Conservation (phyloP, 2,329 filamentous ascomycete species). For the Neodidymelliopsis sp. region DNA sequence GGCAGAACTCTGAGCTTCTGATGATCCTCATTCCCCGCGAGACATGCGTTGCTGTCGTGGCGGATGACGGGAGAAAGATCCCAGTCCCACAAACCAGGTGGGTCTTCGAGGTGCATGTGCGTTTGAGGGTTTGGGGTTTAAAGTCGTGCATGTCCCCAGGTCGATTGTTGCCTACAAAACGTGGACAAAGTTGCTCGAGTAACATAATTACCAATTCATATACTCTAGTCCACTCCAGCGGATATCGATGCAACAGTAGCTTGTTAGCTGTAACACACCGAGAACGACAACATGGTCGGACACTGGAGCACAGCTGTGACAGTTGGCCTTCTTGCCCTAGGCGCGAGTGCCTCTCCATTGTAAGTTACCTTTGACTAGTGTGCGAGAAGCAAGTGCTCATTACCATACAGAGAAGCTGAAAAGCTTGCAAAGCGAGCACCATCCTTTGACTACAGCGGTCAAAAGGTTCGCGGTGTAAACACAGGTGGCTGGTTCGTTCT, state of each 20-base stretch:
- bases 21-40: slow-evolving; percentile 11
- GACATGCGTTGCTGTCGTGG: slow-evolving; percentile 17
- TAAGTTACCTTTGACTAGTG: slow-evolving; percentile 21
- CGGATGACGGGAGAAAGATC: slow-evolving; percentile 10
- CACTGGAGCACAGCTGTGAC: slow-evolving; percentile 34
- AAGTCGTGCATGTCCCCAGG: slow-evolving; percentile 19
- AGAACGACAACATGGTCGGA: slow-evolving; percentile 33
- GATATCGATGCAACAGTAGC: slow-evolving; percentile 19
- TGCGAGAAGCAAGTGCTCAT: neutral
- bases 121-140: slow-evolving; percentile 10
- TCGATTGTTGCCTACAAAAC: slow-evolving; percentile 8
- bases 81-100: slow-evolving; percentile 7
- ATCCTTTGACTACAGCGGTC: slow-evolving; percentile 60
- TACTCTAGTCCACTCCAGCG: slow-evolving; percentile 11
- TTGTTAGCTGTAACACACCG: slow-evolving; percentile 13
- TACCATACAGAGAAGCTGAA: slow-evolving; percentile 18
- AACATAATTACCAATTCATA: slow-evolving; percentile 11
- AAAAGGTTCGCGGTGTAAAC: slow-evolving; percentile 70
- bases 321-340: slow-evolving; percentile 41
- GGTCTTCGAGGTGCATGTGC: slow-evolving; percentile 8
- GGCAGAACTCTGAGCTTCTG: slow-evolving; percentile 14
- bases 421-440: slow-evolving; percentile 40
- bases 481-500: slow-evolving; percentile 71
- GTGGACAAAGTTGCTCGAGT: slow-evolving; percentile 19
- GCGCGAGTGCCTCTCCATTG: slow-evolving; percentile 42